Evolutionary conservation across 208 protist species (phyloP).

Genomic region (Kentomonas sorsogonicus): DNA sequence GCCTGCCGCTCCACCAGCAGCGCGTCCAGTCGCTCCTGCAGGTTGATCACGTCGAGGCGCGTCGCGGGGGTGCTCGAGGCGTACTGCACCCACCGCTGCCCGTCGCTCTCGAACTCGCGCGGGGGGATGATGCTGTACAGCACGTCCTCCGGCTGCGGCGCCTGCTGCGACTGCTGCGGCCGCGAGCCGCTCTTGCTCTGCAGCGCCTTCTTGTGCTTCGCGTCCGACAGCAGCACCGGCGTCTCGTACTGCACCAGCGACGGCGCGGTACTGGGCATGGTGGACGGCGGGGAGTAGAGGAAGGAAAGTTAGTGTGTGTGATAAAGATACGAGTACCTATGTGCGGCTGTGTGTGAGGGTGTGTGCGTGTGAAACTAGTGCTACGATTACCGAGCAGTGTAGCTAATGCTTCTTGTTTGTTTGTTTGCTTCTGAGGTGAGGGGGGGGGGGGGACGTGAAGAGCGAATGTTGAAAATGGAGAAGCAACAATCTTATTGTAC

Average conservation of each 20-base stretch:
- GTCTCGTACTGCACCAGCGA: conserved; percentile 90
- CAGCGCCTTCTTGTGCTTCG: conserved; percentile 49
- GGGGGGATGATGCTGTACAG: conserved; percentile 89
- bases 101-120: conserved; percentile 82
- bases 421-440: no score
- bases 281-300: neutral
- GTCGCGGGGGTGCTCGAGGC: conserved; percentile 86
- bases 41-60: conserved; percentile 84
- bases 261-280: conserved; percentile 30
- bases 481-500: no score
- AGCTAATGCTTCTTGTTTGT: no score
- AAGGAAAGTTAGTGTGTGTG: conserved; percentile 3
- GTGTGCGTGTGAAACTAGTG: neutral
- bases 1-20: conserved; percentile 93
- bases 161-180: neutral
- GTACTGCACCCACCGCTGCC: conserved; percentile 86
- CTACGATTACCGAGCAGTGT: no score
- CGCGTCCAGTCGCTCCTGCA: conserved; percentile 94
- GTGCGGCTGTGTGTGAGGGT: neutral
- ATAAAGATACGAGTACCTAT: neutral
- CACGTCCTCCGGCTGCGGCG: conserved; percentile 85
- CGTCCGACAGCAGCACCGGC: conserved; percentile 77
- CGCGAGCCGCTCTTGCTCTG: conserved; percentile 33
- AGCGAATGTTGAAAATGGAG: no score
- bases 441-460: no score